Conservation (phyloP, 495 filamentous ascomycete genomes). For the Oidiodendron maius region DNA sequence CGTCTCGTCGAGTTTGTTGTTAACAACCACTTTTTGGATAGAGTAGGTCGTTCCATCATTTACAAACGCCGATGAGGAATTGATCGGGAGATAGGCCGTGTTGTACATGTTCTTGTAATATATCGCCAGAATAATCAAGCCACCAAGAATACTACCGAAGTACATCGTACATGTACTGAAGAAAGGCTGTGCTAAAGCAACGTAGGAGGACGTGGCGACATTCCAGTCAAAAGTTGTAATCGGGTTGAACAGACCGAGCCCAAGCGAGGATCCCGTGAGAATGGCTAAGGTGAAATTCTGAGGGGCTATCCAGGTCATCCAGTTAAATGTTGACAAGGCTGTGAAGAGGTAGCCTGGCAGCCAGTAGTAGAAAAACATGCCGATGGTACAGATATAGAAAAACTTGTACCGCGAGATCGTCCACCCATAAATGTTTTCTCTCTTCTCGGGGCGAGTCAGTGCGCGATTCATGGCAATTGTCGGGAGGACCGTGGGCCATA, state of each 20-base stretch:
- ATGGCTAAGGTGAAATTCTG: constrained; percentile 50
- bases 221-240: constrained; percentile 60
- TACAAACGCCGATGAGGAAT: constrained; percentile 49
- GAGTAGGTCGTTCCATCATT: constrained; percentile 48
- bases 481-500: constrained; percentile 64
- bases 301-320: constrained; percentile 36
- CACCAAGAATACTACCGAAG: constrained; percentile 56
- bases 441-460: constrained; percentile 56
- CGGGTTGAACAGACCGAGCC: constrained; percentile 50
- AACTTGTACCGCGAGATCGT: constrained; percentile 33
- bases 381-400: constrained; percentile 25
- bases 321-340: constrained; percentile 31
- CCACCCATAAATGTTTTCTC: constrained; percentile 48
- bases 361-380: constrained; percentile 34
- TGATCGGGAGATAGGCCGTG: constrained; percentile 48
- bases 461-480: constrained; percentile 60
- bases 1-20: constrained; percentile 46
- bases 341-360: constrained; percentile 31
- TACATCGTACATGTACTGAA: constrained; percentile 28
- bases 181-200: constrained; percentile 29
- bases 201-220: constrained; percentile 37
- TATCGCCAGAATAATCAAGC: constrained; percentile 45
- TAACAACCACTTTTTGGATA: constrained; percentile 44
- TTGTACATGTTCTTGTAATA: constrained; percentile 48
- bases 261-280: constrained; percentile 57